A percentile compares a stretch with the other conserved stretches of the same genome.
phyloP scores from a whole-genome alignment of 768 basidiomycete species.

The Coprinellus micaceus region DNA sequence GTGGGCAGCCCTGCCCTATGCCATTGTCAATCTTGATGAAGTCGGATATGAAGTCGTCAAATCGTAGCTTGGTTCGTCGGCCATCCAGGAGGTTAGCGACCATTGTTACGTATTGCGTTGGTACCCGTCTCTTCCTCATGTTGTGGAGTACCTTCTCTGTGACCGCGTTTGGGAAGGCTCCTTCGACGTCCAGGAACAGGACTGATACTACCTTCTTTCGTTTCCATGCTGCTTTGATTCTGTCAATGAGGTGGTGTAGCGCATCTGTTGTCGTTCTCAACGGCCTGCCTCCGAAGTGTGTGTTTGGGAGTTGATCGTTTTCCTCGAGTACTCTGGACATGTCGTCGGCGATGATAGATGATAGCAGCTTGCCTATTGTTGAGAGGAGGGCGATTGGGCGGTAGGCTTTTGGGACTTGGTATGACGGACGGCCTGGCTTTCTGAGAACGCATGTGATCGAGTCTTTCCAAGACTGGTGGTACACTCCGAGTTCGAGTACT shows the following conservation, averaged over 20 bases:
- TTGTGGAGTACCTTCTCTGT: constrained; percentile 26
- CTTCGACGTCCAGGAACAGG: constrained; percentile 38
- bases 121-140: constrained; percentile 22
- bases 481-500: constrained; percentile 2
- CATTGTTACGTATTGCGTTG: constrained; percentile 16
- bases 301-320: constrained; percentile 25
- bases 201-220: constrained; percentile 25
- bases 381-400: constrained; percentile 35
- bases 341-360: constrained; percentile 18
- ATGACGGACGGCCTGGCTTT: constrained; percentile 33
- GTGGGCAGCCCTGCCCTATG: constrained; percentile 23
- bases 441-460: constrained; percentile 25
- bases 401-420: constrained; percentile 29
- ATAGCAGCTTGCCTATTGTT: constrained; percentile 27
- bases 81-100: constrained; percentile 7
- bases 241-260: constrained; percentile 26
- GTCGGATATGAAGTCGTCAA: constrained; percentile 24
- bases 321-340: constrained; percentile 23
- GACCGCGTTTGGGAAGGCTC: constrained; percentile 36
- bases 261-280: constrained; percentile 33
- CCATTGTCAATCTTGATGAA: constrained; percentile 19
- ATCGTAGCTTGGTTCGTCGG: constrained; percentile 14
- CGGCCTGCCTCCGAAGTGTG: constrained; percentile 34
- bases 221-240: constrained; percentile 34
- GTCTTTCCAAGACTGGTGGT: constrained; percentile 12